Evolutionary conservation across 805 yeast genomes (phyloP), one percentile per base, ranked within the genome.

Genomic region (Monosporozyma solicola): DNA sequence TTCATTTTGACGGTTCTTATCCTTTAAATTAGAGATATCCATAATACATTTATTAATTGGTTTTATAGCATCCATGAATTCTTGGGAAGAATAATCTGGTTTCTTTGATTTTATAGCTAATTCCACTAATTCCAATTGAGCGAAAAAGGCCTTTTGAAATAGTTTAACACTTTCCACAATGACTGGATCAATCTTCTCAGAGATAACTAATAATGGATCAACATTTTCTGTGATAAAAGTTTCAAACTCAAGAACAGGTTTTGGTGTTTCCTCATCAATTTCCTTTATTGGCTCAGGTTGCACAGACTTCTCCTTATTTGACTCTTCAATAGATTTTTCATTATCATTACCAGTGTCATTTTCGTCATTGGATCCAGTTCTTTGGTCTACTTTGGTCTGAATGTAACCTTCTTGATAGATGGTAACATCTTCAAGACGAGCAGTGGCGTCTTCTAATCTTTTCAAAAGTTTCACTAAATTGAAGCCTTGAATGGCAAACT

Each of bases 401-500:
- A 73, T 63, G 48, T 79, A 74, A 41, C 80, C 81, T 60, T 84
- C 87, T 65, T 88, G 95, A 67, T 78, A 83, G 51, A 85, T 77
- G 32, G 95, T 87, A 47, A 90, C 82, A 67, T 90, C 97, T 64
- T 90, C 97, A 60, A 90, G 80, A 49, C 97, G 82, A 5, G 96
- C 84, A 9, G 97, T 88, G 37, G 97, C 97, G 15, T 95, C 92
- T 69, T 90, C 97, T 61, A 90, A 79, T 59, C 95, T 78, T 69
- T 84, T 84, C 70, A 84, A 72, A 52, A 90, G 77, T 47, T 96
- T 90, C 45, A 87, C 87, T 57, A 90, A 75, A 65, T 88, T 90
- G 74, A 84, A 87, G n/a, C 95, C 95, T 63, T 85, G 94, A 53
- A 84, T 55, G 47, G 59, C 62, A 43, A 64, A 58, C 35, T 61